Evolutionary conservation across 2,329 filamentous ascomycete genomes (phyloP), one percentile per base, ranked within the genome.

Genomic region (Phaeosphaeria sp.): DNA sequence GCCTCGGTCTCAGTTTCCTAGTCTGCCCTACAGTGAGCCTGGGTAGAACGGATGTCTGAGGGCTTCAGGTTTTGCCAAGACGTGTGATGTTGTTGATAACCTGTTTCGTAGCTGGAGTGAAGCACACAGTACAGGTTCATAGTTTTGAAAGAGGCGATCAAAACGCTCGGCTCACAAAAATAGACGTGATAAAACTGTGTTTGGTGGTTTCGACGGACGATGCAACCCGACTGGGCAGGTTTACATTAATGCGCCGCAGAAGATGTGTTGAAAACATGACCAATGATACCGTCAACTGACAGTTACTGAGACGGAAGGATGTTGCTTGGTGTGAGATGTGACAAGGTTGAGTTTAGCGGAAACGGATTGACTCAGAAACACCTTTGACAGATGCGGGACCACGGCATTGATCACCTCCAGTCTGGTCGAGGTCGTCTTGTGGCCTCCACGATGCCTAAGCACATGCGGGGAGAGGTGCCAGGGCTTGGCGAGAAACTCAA

Each of bases 21-120:
- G n/a, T n/a, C n/a, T n/a, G n/a, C n/a, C n/a, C n/a, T n/a, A 13
- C 3, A 36, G 30, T 36, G 30, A 36, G 57, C 57, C 52, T 45
- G 59, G 55, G 60, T 40, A 47, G 47, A 58, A 55, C 65, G 63
- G 65, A 33, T 51, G 49, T 66, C 46, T 59, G 63, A 66, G 58
- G 54, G 56, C 55, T 40, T 56, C 48, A 47, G 18, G 72, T 71
- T 71, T 68, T 65, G 73, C 73, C 73, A 75, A 75, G 73, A 62
- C 43, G 59, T 67, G 61, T 56, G 56, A 64, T 51, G 43, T 55
- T 55, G 50, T 62, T 51, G 51, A 39, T 40, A 48, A 57, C 25
- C 59, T 57, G 68, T 66, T 65, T 64, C 66, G 60, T 49, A 44
- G 49, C 24, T 22, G 20, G 49, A 20, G 42, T 60, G 61, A 59